Conservation (phyloP, 2,329 filamentous ascomycete species). For the Cordyceps sp. region DNA sequence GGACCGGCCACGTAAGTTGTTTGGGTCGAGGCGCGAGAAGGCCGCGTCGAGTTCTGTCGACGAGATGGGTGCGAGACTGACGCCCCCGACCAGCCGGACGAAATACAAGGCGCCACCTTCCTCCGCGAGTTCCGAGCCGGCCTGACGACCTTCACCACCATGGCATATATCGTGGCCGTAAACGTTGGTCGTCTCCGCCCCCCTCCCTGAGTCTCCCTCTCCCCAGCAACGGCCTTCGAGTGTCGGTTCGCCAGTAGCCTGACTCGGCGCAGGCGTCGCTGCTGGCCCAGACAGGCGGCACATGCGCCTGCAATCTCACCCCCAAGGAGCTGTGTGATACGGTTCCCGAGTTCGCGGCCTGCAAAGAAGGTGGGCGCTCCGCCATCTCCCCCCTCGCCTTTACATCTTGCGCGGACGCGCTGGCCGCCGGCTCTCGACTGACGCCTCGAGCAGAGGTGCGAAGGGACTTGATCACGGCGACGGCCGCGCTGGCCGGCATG, state of each 20-base stretch:
- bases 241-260: no score
- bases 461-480: conserved; percentile 67
- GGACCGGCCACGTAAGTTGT: conserved; percentile 51
- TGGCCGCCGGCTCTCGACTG: conserved; percentile 2
- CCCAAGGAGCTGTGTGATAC: conserved; percentile 30
- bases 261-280: conserved; percentile 49
- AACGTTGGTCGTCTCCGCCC: conserved; percentile 28
- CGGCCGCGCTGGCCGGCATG: conserved; percentile 62
- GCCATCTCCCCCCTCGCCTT: no score
- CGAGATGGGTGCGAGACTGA: no score
- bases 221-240: no score
- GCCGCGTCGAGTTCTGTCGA: no score
- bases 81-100: conserved; percentile 35
- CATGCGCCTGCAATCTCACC: conserved; percentile 45
- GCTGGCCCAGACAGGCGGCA: conserved; percentile 59
- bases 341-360: conserved; percentile 24
- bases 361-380: conserved; percentile 34
- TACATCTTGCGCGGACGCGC: background rate
- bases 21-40: no score
- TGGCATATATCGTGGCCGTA: conserved; percentile 74
- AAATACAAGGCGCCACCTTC: conserved; percentile 53
- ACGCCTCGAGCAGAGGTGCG: conserved; percentile 40
- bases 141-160: conserved; percentile 63
- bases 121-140: conserved; percentile 66
- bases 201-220: no score